These are phyloP conservation scores for Aspergillus thermomutatus DNA, from an alignment of 2,329 filamentous ascomycete genomes.

Conservation along the genomic window DNA sequence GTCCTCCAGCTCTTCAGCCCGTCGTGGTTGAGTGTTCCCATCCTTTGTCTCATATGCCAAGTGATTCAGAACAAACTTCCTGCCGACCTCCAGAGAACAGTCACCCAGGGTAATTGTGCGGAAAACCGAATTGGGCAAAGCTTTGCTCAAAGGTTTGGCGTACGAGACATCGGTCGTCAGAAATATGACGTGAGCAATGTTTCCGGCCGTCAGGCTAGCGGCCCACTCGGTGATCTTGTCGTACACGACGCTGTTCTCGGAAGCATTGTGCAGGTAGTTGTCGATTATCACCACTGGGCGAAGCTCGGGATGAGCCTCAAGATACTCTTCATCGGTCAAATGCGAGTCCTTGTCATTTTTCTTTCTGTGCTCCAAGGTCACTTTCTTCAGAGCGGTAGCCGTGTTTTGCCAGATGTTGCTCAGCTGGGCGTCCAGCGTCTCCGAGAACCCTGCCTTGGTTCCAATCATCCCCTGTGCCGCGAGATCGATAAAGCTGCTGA, in stretches of 20 bases:
- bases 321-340: constrained; percentile 77
- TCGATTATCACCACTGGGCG: constrained; percentile 84
- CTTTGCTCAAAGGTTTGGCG: constrained; percentile 80
- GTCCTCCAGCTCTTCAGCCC: constrained; percentile 59
- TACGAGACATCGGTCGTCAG: constrained; percentile 86
- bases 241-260: constrained; percentile 63
- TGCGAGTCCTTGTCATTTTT: constrained; percentile 71
- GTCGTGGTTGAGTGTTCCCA: constrained; percentile 31
- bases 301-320: constrained; percentile 83
- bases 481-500: constrained; percentile 87
- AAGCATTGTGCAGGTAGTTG: constrained; percentile 81
- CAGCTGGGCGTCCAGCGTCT: constrained; percentile 84
- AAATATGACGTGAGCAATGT: constrained; percentile 92
- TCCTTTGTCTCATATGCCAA: constrained; percentile 51
- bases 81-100: constrained; percentile 79
- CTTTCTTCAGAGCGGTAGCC: constrained; percentile 70
- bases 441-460: constrained; percentile 89
- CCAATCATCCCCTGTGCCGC: constrained; percentile 92
- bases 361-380: constrained; percentile 66
- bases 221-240: constrained; percentile 88
- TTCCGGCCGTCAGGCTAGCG: constrained; percentile 76
- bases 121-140: constrained; percentile 87
- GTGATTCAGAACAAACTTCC: constrained; percentile 83
- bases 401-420: constrained; percentile 87
- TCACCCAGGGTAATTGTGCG: constrained; percentile 82